Evolutionary conservation across 2,329 filamentous ascomycete species (phyloP).

Genomic region (Penicillium freii): DNA sequence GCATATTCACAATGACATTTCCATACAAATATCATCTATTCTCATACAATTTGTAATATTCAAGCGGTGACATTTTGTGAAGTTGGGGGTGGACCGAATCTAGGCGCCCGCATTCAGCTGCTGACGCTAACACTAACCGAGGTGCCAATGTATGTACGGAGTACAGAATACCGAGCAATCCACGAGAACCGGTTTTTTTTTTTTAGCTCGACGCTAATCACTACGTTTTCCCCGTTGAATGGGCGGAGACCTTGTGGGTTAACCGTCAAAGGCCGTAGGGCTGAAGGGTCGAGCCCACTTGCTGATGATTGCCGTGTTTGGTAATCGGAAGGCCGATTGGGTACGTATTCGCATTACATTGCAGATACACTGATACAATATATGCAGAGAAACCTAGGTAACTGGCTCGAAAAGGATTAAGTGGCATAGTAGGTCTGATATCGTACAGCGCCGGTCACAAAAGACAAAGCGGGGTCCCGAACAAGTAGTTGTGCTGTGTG

Average conservation of each 20-base stretch:
- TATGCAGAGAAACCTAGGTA: not conserved
- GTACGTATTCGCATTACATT: not conserved
- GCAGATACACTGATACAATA: not conserved
- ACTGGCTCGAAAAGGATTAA: not conserved
- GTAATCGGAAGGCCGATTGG: not conserved
- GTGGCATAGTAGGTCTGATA: not conserved
- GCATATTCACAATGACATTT: not conserved
- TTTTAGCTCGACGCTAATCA: not conserved
- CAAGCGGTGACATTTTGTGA: not conserved
- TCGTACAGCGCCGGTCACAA: not conserved
- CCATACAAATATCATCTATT: not conserved
- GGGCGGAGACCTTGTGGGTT: not conserved
- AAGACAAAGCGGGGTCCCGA: not conserved
- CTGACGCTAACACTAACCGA: conserved; percentile 15
- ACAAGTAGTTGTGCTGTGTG: not conserved
- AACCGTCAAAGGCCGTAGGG: conserved; percentile 3
- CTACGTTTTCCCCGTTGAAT: not conserved
- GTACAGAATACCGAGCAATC: not conserved
- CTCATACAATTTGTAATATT: not conserved
- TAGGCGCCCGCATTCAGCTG: conserved; percentile 27
- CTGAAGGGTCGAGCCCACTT: conserved; percentile 6
- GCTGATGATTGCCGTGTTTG: not conserved
- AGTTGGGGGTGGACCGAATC: not conserved
- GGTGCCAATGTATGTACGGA: not conserved
- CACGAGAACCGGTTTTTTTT: conserved; percentile 2